These are phyloP conservation scores for Camelina neglecta DNA, from an alignment of 345 rosid genomes.

Conservation along the genomic window DNA sequence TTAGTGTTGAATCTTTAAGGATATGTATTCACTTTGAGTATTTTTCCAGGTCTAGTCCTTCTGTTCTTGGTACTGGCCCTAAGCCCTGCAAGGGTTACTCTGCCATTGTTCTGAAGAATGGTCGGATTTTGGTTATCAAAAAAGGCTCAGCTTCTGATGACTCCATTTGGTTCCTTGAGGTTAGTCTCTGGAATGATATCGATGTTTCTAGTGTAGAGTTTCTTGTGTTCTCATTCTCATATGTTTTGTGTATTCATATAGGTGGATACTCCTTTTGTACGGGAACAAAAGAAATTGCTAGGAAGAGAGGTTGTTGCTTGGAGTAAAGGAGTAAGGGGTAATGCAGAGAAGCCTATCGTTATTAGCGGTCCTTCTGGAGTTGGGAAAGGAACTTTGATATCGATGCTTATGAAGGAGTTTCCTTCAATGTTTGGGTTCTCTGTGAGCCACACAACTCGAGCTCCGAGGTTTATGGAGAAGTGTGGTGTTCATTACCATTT, in stretches of 20 bases:
- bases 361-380: constrained; percentile 98
- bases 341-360: constrained; percentile 78
- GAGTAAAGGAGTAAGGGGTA: constrained; percentile 85
- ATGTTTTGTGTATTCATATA: constrained; percentile 31
- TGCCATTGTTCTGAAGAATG: constrained; percentile 59
- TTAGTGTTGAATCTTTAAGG: constrained; percentile 21
- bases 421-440: constrained; percentile 94
- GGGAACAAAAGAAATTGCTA: constrained; percentile 55
- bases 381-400: constrained; percentile 88
- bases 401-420: constrained; percentile 82
- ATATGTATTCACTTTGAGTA: constrained; percentile 18
- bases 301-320: constrained; percentile 88
- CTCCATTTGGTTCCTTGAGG: constrained; percentile 97
- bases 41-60: constrained; percentile 63
- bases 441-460: constrained; percentile 93
- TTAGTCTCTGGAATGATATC: constrained; percentile 46
- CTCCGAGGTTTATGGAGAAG: constrained; percentile 73
- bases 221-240: neutral
- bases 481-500: constrained; percentile 82
- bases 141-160: constrained; percentile 70
- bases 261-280: constrained; percentile 82
- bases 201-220: neutral
- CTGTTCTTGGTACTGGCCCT: constrained; percentile 72
- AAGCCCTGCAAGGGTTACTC: constrained; percentile 64
- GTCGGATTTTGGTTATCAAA: constrained; percentile 73